Evolutionary conservation across 768 basidiomycete genomes (phyloP), one percentile per base, ranked within the genome.

Genomic region (Boletus vinaceobasis): DNA sequence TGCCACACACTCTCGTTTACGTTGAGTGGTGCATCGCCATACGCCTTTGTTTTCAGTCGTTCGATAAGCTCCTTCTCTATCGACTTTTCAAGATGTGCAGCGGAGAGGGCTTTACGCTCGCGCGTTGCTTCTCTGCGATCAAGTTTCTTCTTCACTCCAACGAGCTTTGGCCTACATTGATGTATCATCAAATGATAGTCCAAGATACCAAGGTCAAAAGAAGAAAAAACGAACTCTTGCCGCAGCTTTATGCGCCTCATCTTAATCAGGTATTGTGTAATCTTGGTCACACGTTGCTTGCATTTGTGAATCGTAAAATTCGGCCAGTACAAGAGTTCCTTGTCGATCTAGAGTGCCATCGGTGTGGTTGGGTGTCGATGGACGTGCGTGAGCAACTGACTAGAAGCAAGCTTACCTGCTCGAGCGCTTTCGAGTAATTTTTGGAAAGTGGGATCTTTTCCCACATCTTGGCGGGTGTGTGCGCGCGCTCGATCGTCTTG

Each of bases 271-370:
- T 98, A 98, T 70, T 99, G 97, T 0, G 96, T 98, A 64, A 99
- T 98, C 77, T 98, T 99, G 11, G 97, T 99, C 31, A 98, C 81
- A 43, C 97, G 85, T 74, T 99, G 97, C 79, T 99, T 99, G 83
- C 97, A 98, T 75, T 98, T 98, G 77, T 98, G 97, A 50, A 94
- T 89, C 32, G 85, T 86, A 71, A 96, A 98, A 65, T 94, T 94
- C 5, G 97, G 96, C 97, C 97, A 98, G 70, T 98, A 93, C n/a
- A 93, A 81, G 56, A 98, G 81, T 67, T 98, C 93, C 50, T 79
- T 81, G 77, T 98, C 97, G 65, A 99, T 96, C 95, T 98, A 60
- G 31, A 23, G 17, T 23, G 31, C 21, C 13, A 53, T 21, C 52
- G 33, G 29, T n/a, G 15, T n/a, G 7, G 21, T 37, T 27, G 15